A percentile compares a stretch with the other conserved stretches of the same genome.
These are phyloP conservation scores for Leccinum pellstonianum DNA, from an alignment of 768 basidiomycete genomes.

Conservation along the genomic window DNA sequence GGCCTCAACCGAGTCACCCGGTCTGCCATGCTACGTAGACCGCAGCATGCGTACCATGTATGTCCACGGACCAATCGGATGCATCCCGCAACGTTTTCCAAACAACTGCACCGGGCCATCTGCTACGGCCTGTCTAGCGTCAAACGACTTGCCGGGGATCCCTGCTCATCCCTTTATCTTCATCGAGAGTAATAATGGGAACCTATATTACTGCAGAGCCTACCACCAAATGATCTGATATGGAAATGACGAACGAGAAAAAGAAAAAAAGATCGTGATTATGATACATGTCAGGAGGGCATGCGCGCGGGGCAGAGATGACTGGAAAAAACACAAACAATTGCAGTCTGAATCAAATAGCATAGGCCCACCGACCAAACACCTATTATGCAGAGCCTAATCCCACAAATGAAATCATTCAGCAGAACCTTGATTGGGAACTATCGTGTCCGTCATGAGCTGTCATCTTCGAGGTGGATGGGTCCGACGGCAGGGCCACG, in stretches of 20 bases:
- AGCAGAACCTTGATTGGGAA: neutral
- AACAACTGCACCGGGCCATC: neutral
- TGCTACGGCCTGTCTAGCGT: neutral
- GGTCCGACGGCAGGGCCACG: constrained; percentile 16
- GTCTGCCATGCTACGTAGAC: neutral
- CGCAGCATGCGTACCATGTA: neutral
- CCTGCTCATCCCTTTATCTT: neutral
- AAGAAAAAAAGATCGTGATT: neutral
- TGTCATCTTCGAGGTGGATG: constrained; percentile 19
- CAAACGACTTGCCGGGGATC: neutral
- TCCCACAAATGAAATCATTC: neutral
- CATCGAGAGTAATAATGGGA: neutral
- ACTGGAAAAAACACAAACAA: constrained; percentile 1
- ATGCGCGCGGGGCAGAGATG: neutral
- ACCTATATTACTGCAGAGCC: neutral
- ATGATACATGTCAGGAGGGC: neutral
- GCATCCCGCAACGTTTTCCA: neutral
- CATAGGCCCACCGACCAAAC: neutral
- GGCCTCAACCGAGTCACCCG: neutral
- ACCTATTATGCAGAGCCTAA: neutral
- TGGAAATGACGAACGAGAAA: neutral
- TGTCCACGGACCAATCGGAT: neutral
- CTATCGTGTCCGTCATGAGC: constrained; percentile 4
- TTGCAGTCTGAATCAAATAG: constrained; percentile 5
- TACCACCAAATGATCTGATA: neutral